Percentiles rank a stretch among this genome's conserved stretches.
Conservation (phyloP, 139 green algal genomes). For the Chlamydomonas eustigma region DNA sequence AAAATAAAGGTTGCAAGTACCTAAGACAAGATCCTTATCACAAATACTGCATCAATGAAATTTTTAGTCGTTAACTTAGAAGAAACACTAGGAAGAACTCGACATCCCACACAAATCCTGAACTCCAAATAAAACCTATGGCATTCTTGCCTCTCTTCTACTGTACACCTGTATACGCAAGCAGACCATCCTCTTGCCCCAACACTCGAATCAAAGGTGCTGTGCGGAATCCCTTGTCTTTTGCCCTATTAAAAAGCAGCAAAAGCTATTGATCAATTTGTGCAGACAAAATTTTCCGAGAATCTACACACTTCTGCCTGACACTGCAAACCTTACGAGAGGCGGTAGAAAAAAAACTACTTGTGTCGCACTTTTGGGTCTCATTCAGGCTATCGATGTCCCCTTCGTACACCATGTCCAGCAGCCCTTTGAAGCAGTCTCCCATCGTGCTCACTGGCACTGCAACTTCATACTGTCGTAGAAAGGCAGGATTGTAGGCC, state of each 20-base stretch:
- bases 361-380: slow-evolving; percentile 13
- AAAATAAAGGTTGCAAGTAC: background rate
- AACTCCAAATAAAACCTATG: too few species aligned
- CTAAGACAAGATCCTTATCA: background rate
- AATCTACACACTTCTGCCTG: background rate
- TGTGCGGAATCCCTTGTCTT: slow-evolving; percentile 51
- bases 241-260: background rate
- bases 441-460: slow-evolving; percentile 38
- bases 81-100: background rate
- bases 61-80: background rate
- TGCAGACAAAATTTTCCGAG: background rate
- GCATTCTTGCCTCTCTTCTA: too few species aligned
- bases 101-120: background rate
- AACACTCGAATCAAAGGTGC: slow-evolving; percentile 44
- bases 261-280: background rate
- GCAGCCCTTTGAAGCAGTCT: slow-evolving; percentile 41
- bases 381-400: slow-evolving; percentile 24
- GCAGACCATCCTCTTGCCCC: slow-evolving; percentile 34
- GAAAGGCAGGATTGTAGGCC: background rate
- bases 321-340: background rate
- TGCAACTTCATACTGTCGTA: slow-evolving; percentile 42
- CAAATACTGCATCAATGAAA: background rate
- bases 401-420: slow-evolving; percentile 41
- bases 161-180: slow-evolving; percentile 20
- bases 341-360: background rate